Evolutionary conservation across 2,329 filamentous ascomycete species (phyloP).

Genomic region (Lecanicillium sp.): DNA sequence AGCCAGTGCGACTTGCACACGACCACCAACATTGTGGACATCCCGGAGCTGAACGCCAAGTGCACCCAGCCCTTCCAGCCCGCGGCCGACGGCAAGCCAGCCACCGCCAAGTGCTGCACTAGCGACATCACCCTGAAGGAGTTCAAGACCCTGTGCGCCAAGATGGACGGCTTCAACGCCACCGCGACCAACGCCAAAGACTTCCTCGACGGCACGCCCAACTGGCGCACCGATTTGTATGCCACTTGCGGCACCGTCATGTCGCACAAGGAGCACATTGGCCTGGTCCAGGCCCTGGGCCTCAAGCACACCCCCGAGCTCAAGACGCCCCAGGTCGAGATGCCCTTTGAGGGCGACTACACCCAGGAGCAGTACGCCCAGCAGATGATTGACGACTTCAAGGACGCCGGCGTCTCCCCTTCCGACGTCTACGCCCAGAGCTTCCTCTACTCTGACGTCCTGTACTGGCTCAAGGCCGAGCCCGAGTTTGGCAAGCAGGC

Average conservation of each 20-base stretch:
- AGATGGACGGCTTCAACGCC: slow-evolving; percentile 59
- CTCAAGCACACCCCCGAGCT: slow-evolving; percentile 60
- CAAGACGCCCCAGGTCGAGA: slow-evolving; percentile 60
- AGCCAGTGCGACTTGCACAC: slow-evolving; percentile 61
- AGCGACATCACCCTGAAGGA: slow-evolving; percentile 62
- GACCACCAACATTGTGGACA: slow-evolving; percentile 58
- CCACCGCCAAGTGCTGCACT: slow-evolving; percentile 62
- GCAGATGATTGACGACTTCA: slow-evolving; percentile 56
- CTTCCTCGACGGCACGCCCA: slow-evolving; percentile 50
- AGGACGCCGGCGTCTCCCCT: slow-evolving; percentile 41
- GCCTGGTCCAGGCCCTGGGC: slow-evolving; percentile 47
- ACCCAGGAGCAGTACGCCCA: slow-evolving; percentile 58
- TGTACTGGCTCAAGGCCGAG: slow-evolving; percentile 58
- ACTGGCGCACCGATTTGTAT: slow-evolving; percentile 60
- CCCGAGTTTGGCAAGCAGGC: slow-evolving; percentile 55
- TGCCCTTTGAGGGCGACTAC: slow-evolving; percentile 59
- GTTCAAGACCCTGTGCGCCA: slow-evolving; percentile 60
- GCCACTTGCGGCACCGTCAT: slow-evolving; percentile 55
- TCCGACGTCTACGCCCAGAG: slow-evolving; percentile 55
- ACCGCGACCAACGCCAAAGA: slow-evolving; percentile 49
- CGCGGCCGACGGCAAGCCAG: slow-evolving; percentile 38
- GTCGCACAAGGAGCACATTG: slow-evolving; percentile 55
- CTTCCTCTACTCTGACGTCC: slow-evolving; percentile 56
- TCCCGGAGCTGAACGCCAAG: slow-evolving; percentile 55
- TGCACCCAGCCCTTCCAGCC: slow-evolving; percentile 56